A percentile compares a stretch with the other conserved stretches of the same genome.
Evolutionary conservation across 106 monocot genomes (phyloP).

Genomic region (Ottelia alismoides): DNA sequence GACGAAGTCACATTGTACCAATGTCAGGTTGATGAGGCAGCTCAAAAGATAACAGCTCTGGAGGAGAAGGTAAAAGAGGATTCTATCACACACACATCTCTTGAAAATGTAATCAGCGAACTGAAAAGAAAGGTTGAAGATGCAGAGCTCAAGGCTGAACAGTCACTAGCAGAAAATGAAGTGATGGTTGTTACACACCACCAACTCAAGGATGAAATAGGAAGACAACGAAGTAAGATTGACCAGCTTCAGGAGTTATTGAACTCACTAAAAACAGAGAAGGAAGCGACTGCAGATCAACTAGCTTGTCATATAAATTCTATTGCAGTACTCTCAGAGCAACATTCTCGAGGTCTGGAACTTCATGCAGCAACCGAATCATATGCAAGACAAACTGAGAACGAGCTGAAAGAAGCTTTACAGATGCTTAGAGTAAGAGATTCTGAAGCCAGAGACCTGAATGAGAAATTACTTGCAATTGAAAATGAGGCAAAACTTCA

Average conservation of each 20-base stretch:
- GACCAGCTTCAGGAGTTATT: conserved; percentile 36
- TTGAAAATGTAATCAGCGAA: conserved; percentile 31
- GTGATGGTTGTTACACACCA: conserved; percentile 29
- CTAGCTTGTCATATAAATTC: conserved; percentile 30
- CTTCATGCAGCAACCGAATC: conserved; percentile 46
- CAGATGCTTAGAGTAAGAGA: conserved; percentile 36
- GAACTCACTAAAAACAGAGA: conserved; percentile 34
- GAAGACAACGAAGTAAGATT: conserved; percentile 30
- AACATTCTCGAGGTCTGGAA: conserved; percentile 48
- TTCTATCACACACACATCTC: conserved; percentile 15
- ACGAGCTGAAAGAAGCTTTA: conserved; percentile 37
- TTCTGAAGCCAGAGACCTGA: conserved; percentile 36
- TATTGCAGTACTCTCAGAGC: conserved; percentile 42
- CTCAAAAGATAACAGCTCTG: conserved; percentile 32
- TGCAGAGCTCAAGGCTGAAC: conserved; percentile 26
- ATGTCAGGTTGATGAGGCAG: conserved; percentile 26
- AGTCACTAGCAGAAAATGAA: conserved; percentile 44
- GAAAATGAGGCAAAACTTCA: conserved; percentile 32
- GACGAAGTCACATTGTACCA: conserved; percentile 29
- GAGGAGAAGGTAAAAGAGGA: conserved; percentile 48
- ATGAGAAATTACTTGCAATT: conserved; percentile 40
- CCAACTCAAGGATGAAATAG: conserved; percentile 48
- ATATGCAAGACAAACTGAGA: conserved; percentile 42
- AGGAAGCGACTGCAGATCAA: conserved; percentile 28
- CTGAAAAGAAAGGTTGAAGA: conserved; percentile 34